Conservation (phyloP, 1,139 yeast species). For the Magnusiomyces clavatus region DNA sequence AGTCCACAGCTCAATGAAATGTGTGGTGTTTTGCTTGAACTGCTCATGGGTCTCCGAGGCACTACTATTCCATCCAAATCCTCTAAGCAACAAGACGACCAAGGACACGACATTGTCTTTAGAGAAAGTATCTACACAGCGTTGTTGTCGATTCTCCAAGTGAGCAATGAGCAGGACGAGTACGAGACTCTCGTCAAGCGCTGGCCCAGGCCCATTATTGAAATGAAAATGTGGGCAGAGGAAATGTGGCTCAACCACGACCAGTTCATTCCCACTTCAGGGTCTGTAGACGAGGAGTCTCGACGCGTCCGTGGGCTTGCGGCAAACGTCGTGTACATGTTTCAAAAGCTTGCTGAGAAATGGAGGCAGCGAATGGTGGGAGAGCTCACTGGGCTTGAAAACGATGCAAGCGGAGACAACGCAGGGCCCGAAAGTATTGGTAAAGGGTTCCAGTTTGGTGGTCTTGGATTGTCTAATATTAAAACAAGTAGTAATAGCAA, state of each 20-base stretch:
- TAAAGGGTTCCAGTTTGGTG: background rate
- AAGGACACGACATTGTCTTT: background rate
- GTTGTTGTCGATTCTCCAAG: slow-evolving; percentile 13
- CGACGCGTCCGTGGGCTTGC: slow-evolving; percentile 38
- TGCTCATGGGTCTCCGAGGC: slow-evolving; percentile 24
- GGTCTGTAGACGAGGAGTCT: slow-evolving; percentile 38
- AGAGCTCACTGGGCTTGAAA: slow-evolving; percentile 17
- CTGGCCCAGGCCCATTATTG: slow-evolving; percentile 31
- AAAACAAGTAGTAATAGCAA: too few relatives aligned
- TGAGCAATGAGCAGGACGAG: slow-evolving; percentile 36
- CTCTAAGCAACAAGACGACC: background rate
- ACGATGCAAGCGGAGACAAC: slow-evolving; percentile 5
- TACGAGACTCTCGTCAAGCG: slow-evolving; percentile 33
- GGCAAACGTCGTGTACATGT: slow-evolving; percentile 42
- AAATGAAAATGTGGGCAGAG: slow-evolving; percentile 38
- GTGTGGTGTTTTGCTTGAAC: slow-evolving; percentile 45
- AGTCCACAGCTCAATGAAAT: slow-evolving; percentile 46
- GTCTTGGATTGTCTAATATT: too few relatives aligned
- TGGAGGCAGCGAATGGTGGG: slow-evolving; percentile 25
- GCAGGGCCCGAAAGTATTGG: background rate
- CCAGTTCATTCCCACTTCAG: background rate
- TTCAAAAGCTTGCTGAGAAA: slow-evolving; percentile 31
- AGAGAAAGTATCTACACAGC: slow-evolving; percentile 11
- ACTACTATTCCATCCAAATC: background rate
- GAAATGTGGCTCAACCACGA: slow-evolving; percentile 36